Percentiles rank a stretch among this genome's conserved stretches.
These are phyloP conservation scores for Otatea glauca DNA, from an alignment of 176 grass and related monocot genomes.

Conservation along the genomic window DNA sequence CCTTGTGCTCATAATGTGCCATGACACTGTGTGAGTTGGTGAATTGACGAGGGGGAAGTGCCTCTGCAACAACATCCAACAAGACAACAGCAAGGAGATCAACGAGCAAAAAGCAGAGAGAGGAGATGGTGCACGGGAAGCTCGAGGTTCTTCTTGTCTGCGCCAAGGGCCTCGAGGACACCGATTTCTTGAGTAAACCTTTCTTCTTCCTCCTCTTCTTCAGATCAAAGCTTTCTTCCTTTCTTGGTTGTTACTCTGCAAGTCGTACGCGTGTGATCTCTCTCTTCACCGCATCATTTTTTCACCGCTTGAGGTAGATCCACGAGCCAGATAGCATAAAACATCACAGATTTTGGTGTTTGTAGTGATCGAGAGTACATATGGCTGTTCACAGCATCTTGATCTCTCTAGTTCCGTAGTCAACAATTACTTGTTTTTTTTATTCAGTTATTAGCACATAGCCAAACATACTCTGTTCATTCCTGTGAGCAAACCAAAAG, in stretches of 20 bases:
- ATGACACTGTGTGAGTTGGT: neutral
- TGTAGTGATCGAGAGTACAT: neutral
- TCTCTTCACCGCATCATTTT: neutral
- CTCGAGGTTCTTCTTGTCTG: conserved; percentile 67
- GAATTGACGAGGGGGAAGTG: neutral
- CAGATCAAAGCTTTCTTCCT: neutral
- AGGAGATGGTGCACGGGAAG: conserved; percentile 55
- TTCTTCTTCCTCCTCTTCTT: neutral
- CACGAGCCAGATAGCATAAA: neutral
- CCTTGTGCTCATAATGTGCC: neutral
- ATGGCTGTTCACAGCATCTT: neutral
- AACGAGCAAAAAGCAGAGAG: neutral
- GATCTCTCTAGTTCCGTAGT: neutral
- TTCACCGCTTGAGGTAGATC: neutral
- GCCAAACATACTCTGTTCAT: neutral
- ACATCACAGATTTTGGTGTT: neutral
- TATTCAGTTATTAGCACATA: neutral
- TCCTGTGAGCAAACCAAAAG: too few species aligned
- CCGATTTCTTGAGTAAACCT: conserved; percentile 55
- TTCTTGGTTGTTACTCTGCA: neutral
- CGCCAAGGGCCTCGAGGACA: conserved; percentile 71
- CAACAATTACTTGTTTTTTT: neutral
- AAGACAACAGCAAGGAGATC: neutral
- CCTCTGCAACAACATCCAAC: neutral
- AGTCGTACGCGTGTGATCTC: neutral